These are phyloP conservation scores for Corylus heterophylla DNA, from an alignment of 306 rosid genomes.

Conservation along the genomic window DNA sequence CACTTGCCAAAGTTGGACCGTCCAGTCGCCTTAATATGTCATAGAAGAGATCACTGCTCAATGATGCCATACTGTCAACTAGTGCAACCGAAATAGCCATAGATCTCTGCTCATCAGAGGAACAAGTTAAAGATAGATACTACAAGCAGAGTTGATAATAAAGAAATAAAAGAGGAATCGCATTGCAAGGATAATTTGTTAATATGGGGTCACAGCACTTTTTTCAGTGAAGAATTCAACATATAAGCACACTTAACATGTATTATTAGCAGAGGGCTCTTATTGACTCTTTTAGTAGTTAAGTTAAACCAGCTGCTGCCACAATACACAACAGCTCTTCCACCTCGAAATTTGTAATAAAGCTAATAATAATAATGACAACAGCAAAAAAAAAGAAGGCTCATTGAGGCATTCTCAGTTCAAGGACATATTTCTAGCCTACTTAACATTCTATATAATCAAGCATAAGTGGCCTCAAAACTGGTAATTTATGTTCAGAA, in stretches of 20 bases:
- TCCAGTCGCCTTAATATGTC: constrained; percentile 83
- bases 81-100: constrained; percentile 50
- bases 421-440: constrained; percentile 5
- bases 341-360: neutral
- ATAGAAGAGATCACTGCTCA: constrained; percentile 78
- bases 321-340: too few species aligned
- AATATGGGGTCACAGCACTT: neutral
- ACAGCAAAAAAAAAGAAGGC: neutral
- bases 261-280: neutral
- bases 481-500: constrained; percentile 5
- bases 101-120: constrained; percentile 35
- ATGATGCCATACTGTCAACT: constrained; percentile 50
- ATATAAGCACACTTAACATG: neutral
- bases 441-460: constrained; percentile 2
- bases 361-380: neutral
- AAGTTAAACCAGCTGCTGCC: neutral
- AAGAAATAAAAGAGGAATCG: neutral
- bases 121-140: constrained; percentile 19
- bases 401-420: neutral
- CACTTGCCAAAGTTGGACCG: constrained; percentile 76
- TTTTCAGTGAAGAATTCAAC: neutral
- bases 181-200: neutral
- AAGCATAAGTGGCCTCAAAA: neutral
- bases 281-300: neutral
- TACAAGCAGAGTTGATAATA: neutral